Percentiles rank a stretch among this genome's conserved stretches.
These are phyloP conservation scores for Argentina anserina DNA, from an alignment of 306 rosid genomes.

Conservation along the genomic window DNA sequence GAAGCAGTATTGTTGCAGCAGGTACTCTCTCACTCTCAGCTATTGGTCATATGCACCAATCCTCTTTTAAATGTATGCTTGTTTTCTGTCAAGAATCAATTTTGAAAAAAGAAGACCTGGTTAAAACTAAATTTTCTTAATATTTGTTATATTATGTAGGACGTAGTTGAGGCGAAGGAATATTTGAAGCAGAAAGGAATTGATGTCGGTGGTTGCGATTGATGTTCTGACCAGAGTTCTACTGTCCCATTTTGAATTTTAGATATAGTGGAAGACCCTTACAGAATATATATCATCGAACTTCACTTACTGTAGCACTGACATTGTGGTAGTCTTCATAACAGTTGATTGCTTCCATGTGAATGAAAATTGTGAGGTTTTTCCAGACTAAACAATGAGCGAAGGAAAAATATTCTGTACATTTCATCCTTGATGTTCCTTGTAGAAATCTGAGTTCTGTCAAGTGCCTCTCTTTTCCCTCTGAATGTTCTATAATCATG, in stretches of 20 bases:
- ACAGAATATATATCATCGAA: background rate
- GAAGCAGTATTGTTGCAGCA: slow-evolving; percentile 67
- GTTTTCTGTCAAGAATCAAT: background rate
- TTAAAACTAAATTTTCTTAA: background rate
- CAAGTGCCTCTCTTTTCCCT: background rate
- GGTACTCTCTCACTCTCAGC: slow-evolving; percentile 29
- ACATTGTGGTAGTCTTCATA: background rate
- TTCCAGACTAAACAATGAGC: background rate
- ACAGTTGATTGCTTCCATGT: background rate
- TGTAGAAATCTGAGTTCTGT: background rate
- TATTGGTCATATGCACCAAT: too few species aligned
- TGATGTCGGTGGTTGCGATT: slow-evolving; percentile 47
- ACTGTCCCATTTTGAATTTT: background rate
- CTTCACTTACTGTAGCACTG: background rate
- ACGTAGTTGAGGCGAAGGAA: slow-evolving; percentile 71
- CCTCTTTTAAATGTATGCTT: background rate
- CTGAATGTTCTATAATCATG: background rate
- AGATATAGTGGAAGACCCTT: background rate
- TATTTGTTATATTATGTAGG: slow-evolving; percentile 37
- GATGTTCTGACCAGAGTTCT: slow-evolving; percentile 17
- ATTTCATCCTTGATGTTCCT: background rate
- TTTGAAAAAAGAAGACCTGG: background rate
- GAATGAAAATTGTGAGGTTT: background rate
- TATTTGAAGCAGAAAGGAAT: slow-evolving; percentile 64
- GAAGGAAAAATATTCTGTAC: background rate